Evolutionary conservation across 441 rosid species (phyloP), one percentile per base, ranked within the genome.

Genomic region (Aleurites moluccanus): DNA sequence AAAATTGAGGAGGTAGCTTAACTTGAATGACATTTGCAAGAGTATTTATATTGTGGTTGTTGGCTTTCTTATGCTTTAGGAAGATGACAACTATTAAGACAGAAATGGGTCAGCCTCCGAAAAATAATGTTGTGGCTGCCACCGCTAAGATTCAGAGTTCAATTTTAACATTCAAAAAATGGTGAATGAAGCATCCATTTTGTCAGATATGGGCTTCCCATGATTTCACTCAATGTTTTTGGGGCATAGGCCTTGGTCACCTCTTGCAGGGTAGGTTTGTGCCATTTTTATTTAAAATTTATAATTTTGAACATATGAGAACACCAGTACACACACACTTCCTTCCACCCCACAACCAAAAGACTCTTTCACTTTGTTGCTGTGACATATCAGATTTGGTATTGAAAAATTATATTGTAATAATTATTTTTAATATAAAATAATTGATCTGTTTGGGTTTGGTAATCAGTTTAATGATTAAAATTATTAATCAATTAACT

Each of bases 211-310:
- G 98, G 98, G 49, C 89, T 93, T 75, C 98, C 98, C 2, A 92
- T 93, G 97, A 92, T 96, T 74, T 96, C 97, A 3, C 92, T 96
- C 68, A 92, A 97, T 0, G 95, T 92, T 21, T 79, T 88, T 59
- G 99, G 98, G 18, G 87, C 97, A 7, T 90, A 11, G 97, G 96
- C 0, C 93, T 96, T 20, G 91, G 87, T 73, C 99, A 96, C 79
- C 96, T 96, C 73, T 84, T 91, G 78, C 99, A 90, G 86, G 98
- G 97, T 86, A 87, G 98, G 97, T 91, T 73, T 23, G 93, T 83
- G 69, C 64, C 47, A 21, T 49, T 73, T 42, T 76, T 47, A 2
- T 47, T 67, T 50, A 10, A 10, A 15, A 20, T 38, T 49, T 50
- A 40, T 25, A n/a, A 40, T 28, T 50, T 69, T 3, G 59, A 18